Evolutionary conservation across 371 early-diverging fungal species (phyloP).

Genomic region (Entomophthora muscae): DNA sequence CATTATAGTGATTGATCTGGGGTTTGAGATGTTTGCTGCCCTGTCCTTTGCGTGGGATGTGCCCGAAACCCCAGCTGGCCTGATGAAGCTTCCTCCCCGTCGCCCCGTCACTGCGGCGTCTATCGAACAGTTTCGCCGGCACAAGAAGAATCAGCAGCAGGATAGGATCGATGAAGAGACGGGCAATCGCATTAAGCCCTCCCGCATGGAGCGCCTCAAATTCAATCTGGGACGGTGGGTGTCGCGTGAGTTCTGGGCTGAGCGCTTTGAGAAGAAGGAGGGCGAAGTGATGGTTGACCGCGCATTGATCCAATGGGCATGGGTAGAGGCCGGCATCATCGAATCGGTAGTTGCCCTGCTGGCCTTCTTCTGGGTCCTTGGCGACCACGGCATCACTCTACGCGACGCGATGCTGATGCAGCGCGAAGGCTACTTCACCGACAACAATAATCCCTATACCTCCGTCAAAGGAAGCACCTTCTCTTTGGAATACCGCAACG

Average conservation of each 20-base stretch:
- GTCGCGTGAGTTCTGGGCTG: slow-evolving; percentile 37
- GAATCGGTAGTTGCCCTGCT: slow-evolving; percentile 51
- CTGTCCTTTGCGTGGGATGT: slow-evolving; percentile 86
- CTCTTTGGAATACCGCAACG: slow-evolving; percentile 26
- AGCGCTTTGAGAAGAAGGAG: slow-evolving; percentile 38
- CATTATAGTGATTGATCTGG: slow-evolving; percentile 82
- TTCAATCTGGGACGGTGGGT: slow-evolving; percentile 24
- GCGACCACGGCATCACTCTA: slow-evolving; percentile 22
- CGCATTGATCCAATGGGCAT: slow-evolving; percentile 63
- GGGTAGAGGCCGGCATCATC: slow-evolving; percentile 72
- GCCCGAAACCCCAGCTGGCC: slow-evolving; percentile 50
- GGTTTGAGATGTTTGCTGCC: slow-evolving; percentile 77
- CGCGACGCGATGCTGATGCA: not conserved
- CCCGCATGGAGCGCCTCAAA: slow-evolving; percentile 15
- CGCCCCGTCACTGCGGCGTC: slow-evolving; percentile 66
- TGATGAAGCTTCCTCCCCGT: slow-evolving; percentile 82
- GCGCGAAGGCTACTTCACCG: slow-evolving; percentile 21
- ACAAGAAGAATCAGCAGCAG: slow-evolving; percentile 22
- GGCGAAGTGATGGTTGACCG: slow-evolving; percentile 77
- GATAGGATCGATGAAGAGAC: slow-evolving; percentile 26
- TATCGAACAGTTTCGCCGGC: slow-evolving; percentile 40
- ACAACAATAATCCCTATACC: slow-evolving; percentile 22
- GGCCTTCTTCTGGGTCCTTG: slow-evolving; percentile 56
- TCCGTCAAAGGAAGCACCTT: slow-evolving; percentile 19
- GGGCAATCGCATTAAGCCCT: slow-evolving; percentile 23